Evolutionary conservation across 1,139 yeast genomes (phyloP), one percentile per base, ranked within the genome.

Genomic region (Pichia sp.): DNA sequence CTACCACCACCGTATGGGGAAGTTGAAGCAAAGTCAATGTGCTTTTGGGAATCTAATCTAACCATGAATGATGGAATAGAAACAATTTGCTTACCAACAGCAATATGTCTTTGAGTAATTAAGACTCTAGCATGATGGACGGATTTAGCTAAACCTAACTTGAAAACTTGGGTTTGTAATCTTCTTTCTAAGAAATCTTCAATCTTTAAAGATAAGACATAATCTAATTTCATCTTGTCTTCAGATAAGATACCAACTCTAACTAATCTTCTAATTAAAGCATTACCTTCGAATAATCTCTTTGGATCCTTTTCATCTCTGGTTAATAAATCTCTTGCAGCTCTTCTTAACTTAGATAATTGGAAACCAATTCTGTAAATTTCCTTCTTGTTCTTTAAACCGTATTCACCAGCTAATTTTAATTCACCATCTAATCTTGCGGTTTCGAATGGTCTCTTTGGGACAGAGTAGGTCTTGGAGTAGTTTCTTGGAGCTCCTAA

Each of bases 1-100:
- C 98, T 92, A 67, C 97, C 98, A 80, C 98, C 98, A 74, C 98
- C 98, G 88, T 87, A 92, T 76, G 99, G 98, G 63, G 98, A 92
- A 74, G 87, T 88, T 73, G 90, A 85, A 68, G 98, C 95, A 68
- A 92, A 92, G 83, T 92, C 98, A 77, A 92, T 89, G 89, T 94
- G 98, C 87, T 92, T 92, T 80, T 92, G 98, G 64, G 98, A 90
- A 79, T 92, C 99, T 74, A 92, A 85, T 82, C 99, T 94, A 62
- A 92, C 99, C 82, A 90, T 86, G 92, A 92, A 92, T 62, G 97
- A 90, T 76, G 99, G 97, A 64, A 92, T 86, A 80, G 84, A 86
- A 75, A 92, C 99, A 66, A 89, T 82, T 81, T 92, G 99, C 86
- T 92, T 92, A 79, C 99, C 99, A 73, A 92, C 99, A 69, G 97